Base-by-base conservation (phyloP, 1,139 yeast species). In the Yamadazyma siamensis region DNA sequence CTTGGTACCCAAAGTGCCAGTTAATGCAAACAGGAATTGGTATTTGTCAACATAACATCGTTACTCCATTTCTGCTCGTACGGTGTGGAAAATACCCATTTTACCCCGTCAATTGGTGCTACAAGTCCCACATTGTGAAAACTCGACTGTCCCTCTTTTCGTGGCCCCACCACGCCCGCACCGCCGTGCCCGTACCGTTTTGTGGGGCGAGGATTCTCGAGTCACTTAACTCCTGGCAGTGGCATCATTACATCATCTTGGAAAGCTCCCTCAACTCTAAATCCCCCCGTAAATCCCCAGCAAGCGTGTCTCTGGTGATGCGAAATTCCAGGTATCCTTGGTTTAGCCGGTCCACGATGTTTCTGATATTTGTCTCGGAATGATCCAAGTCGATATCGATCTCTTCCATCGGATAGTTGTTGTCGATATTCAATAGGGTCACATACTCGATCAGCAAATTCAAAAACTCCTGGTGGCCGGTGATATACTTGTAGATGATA, bases 401-500 rank as follows among this genome's bases (percentile, higher is more conserved):
- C 13, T 40, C 41, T 13, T 33, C 29, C 18, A 32, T 27, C 7
- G 35, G 29, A 18, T 34, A 41, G 21, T 44, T 42, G 17, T 43
- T 43, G 25, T 53, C 58, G 12, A 52, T 36, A 47, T 43, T 57
- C 44, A 46, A 43, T 35, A 59, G 43, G 38, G 52, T 43, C 39
- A 54, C 47, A 36, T 59, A 56, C 28, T 61, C 61, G 11, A 51
- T 44, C 5, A 64, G 43, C 24, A 59, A 44, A 17, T 50, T 47
- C 32, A 58, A 58, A 39, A 61, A 71, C 39, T 75, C 80, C 30
- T 65, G 66, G 31, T 69, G 59, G 12, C 75, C 54, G 30, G 63
- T 55, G 17, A 71, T 54, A 44, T 72, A 77, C 34, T 60, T 54
- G 44, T 62, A 66, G 2, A 71, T 51, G 0, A 56, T 48, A 30